A percentile compares a stretch with the other conserved stretches of the same genome.
phyloP scores from a whole-genome alignment of 75 land plant genomes.

The Sequoiadendron giganteum region DNA sequence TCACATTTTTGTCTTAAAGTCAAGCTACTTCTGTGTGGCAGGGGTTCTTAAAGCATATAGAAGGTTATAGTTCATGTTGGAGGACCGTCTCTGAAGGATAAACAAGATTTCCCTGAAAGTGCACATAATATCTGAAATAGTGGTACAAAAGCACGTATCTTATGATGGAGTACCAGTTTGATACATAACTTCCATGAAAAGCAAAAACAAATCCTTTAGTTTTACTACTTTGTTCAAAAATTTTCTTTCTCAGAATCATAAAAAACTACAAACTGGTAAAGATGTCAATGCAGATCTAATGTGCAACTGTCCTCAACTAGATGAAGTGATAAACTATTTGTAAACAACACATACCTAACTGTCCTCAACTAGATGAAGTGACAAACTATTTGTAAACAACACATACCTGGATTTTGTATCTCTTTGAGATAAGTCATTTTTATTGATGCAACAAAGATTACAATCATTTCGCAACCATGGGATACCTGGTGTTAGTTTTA shows the following conservation, averaged over 20 bases:
- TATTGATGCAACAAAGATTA: neutral
- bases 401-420: too few relatives aligned
- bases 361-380: too few relatives aligned
- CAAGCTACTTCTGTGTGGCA: neutral
- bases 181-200: conserved; percentile 34
- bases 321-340: conserved; percentile 21
- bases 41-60: neutral
- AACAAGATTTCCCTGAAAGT: neutral
- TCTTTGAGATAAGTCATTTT: neutral
- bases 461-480: neutral
- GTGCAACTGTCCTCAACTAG: neutral
- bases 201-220: conserved; percentile 27
- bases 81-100: neutral
- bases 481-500: too few relatives aligned
- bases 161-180: conserved; percentile 40
- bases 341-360: conserved; percentile 28
- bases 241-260: conserved; percentile 32
- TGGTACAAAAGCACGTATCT: conserved; percentile 6
- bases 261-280: conserved; percentile 29
- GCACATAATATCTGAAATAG: neutral
- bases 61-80: neutral
- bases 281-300: neutral
- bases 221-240: conserved; percentile 9
- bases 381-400: too few relatives aligned
- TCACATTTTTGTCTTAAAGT: neutral